Percentiles rank a stretch among this genome's conserved stretches.
phyloP scores from a whole-genome alignment of 345 rosid genomes.

The Chamaenerion angustifolium region DNA sequence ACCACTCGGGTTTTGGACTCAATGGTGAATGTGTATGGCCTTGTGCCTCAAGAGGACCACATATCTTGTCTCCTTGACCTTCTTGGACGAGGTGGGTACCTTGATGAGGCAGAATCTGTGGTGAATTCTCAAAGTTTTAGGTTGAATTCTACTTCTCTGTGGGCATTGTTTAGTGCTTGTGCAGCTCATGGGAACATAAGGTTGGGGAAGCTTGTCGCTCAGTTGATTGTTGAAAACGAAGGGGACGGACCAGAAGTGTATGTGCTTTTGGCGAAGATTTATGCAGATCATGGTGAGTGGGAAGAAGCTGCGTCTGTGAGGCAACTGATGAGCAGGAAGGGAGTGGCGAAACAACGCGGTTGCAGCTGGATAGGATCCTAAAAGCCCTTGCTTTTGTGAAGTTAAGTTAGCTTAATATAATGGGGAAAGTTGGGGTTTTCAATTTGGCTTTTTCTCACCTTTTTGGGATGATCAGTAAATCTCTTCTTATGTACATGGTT shows the following conservation, averaged over 20 bases:
- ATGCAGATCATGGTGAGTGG: constrained; percentile 71
- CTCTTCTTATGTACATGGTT: no score
- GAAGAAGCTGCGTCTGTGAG: constrained; percentile 55
- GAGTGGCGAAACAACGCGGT: constrained; percentile 43
- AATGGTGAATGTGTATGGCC: constrained; percentile 30
- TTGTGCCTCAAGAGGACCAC: constrained; percentile 41
- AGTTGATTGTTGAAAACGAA: constrained; percentile 40
- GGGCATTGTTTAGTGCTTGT: constrained; percentile 71
- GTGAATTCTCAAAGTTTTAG: constrained; percentile 17
- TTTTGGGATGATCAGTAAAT: no score
- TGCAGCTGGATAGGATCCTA: constrained; percentile 47
- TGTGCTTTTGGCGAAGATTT: constrained; percentile 54
- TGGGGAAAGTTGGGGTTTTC: no score
- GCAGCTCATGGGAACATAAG: constrained; percentile 55
- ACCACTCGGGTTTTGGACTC: constrained; percentile 38
- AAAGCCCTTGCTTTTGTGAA: neutral
- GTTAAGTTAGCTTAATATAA: no score
- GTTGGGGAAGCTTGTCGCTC: constrained; percentile 43
- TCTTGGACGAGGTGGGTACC: constrained; percentile 62
- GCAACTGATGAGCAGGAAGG: constrained; percentile 21
- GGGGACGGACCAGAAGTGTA: constrained; percentile 36
- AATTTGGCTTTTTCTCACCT: no score
- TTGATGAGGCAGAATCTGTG: constrained; percentile 46
- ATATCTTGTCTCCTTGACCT: constrained; percentile 64
- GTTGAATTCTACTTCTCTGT: constrained; percentile 26